Percentiles rank a stretch among this genome's conserved stretches.
phyloP scores from a whole-genome alignment of 2,329 filamentous ascomycete species.

The Arthrocladium fulminans region DNA sequence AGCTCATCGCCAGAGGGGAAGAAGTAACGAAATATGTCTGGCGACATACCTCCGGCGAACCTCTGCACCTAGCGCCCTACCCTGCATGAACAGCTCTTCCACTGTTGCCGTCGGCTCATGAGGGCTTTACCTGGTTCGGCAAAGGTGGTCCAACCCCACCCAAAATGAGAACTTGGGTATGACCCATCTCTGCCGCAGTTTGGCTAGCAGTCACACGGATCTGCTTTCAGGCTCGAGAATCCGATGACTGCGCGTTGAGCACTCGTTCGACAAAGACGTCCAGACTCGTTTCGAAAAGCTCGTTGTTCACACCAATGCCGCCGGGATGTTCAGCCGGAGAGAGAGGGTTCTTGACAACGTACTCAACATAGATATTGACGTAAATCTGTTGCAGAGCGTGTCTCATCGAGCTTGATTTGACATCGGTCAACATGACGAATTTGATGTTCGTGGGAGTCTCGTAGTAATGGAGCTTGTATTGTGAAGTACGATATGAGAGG shows the following conservation, averaged over 20 bases:
- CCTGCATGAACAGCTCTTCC: background rate
- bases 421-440: slow-evolving; percentile 93
- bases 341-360: slow-evolving; percentile 60
- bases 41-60: background rate
- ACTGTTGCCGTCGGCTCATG: background rate
- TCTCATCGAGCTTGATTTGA: slow-evolving; percentile 77
- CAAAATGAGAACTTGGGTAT: too few relatives aligned
- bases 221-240: slow-evolving; percentile 11
- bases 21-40: too few relatives aligned
- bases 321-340: slow-evolving; percentile 53
- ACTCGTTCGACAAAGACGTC: slow-evolving; percentile 40
- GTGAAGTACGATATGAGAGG: slow-evolving; percentile 81
- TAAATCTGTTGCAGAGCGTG: slow-evolving; percentile 97
- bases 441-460: slow-evolving; percentile 94
- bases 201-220: background rate
- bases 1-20: too few relatives aligned
- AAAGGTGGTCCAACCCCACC: background rate
- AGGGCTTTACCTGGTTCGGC: background rate
- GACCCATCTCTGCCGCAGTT: background rate
- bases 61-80: background rate
- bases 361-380: slow-evolving; percentile 96
- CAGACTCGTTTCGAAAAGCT: slow-evolving; percentile 53
- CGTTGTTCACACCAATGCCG: slow-evolving; percentile 55
- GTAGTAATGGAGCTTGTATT: slow-evolving; percentile 99
- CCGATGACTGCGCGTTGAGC: slow-evolving; percentile 16